Conservation (phyloP, 345 rosid species). For the Melaleuca quinquenervia region DNA sequence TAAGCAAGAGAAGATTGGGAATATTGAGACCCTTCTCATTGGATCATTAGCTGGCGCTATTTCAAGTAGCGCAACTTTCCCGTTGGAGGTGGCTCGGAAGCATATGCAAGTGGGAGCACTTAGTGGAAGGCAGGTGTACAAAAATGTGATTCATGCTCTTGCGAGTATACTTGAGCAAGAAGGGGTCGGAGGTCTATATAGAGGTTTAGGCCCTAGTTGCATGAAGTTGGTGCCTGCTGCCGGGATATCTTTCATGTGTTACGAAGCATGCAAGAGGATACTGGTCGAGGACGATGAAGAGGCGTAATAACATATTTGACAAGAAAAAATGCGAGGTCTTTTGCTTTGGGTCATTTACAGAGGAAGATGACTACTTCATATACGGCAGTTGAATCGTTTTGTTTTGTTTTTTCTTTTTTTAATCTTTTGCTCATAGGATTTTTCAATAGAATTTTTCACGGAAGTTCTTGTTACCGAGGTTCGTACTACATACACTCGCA, state of each 20-base stretch:
- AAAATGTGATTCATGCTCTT: conserved; percentile 74
- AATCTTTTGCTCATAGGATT: not conserved
- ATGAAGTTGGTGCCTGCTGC: conserved; percentile 98
- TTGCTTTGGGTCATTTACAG: not conserved
- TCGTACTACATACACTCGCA: not conserved
- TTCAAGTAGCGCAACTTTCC: conserved; percentile 93
- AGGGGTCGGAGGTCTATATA: conserved; percentile 74
- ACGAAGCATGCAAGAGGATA: conserved; percentile 91
- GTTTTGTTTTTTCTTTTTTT: not conserved
- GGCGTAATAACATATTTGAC: not conserved
- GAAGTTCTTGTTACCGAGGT: not conserved
- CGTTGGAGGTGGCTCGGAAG: conserved; percentile 95
- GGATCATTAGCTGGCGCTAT: conserved; percentile 90
- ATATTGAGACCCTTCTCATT: conserved; percentile 77
- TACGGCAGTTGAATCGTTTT: not conserved
- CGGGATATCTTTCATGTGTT: conserved; percentile 98
- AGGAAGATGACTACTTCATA: not conserved
- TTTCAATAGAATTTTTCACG: not conserved
- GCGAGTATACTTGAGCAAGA: conserved; percentile 72
- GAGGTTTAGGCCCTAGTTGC: conserved; percentile 93
- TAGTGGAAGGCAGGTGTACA: conserved; percentile 82
- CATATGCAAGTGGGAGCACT: conserved; percentile 98
- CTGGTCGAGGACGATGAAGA: conserved; percentile 57
- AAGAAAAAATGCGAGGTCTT: not conserved
- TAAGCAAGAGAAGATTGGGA: conserved; percentile 84